Evolutionary conservation across 805 yeast species (phyloP).

Genomic region (Wickerhamomyces bisporus): DNA sequence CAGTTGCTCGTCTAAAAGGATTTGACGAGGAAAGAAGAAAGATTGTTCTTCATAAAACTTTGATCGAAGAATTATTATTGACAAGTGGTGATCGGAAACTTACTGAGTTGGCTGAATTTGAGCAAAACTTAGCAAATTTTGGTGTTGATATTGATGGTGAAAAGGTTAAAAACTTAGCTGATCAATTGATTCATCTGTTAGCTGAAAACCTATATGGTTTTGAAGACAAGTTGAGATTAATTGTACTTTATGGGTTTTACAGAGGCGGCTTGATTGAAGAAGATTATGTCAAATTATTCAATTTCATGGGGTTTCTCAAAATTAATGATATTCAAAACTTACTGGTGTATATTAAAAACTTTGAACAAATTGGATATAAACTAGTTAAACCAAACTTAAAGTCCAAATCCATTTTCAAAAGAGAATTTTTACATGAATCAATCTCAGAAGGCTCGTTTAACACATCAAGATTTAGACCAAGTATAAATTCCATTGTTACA

Average conservation of each 20-base stretch:
- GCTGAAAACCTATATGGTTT: constrained; percentile 42
- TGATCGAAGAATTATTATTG: constrained; percentile 61
- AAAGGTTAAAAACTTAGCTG: constrained; percentile 53
- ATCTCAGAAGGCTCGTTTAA: constrained; percentile 39
- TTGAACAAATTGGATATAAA: constrained; percentile 54
- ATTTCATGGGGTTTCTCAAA: constrained; percentile 42
- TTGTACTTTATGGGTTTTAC: constrained; percentile 69
- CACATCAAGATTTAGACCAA: constrained; percentile 72
- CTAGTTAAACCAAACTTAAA: constrained; percentile 39
- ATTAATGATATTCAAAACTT: constrained; percentile 38
- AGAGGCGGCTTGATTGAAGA: constrained; percentile 75
- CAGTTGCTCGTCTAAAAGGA: constrained; percentile 64
- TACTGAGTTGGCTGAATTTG: constrained; percentile 75
- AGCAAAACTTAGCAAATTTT: constrained; percentile 72
- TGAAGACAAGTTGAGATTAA: constrained; percentile 69
- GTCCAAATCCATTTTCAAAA: constrained; percentile 38
- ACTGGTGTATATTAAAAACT: constrained; percentile 51
- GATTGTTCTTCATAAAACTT: constrained; percentile 51
- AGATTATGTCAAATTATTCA: constrained; percentile 67
- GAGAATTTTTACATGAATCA: constrained; percentile 51
- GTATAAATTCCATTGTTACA: constrained; percentile 53
- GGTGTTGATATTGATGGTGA: constrained; percentile 68
- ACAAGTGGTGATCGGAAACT: constrained; percentile 53
- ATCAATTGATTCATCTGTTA: constrained; percentile 53
- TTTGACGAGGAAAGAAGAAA: constrained; percentile 64